Evolutionary conservation across 2,329 filamentous ascomycete species (phyloP), one percentile per base, ranked within the genome.

Genomic region (Ophiobolus disseminans): DNA sequence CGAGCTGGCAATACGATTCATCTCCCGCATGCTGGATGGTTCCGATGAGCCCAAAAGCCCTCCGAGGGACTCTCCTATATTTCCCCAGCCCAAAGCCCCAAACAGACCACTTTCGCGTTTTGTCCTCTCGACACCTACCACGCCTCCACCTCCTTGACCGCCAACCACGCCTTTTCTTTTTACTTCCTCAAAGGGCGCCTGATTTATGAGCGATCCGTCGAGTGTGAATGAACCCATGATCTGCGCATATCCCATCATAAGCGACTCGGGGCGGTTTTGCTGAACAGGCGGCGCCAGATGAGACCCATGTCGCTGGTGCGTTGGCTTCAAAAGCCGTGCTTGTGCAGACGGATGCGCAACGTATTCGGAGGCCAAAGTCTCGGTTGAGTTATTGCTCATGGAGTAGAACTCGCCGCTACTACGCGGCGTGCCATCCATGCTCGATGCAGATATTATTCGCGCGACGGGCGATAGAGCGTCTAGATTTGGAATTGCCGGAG

Each of bases 161-260:
- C 91, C 90, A 4, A 96, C 84, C 5, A 96, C 91, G 2, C 90
- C 92, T 75, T 96, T 97, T 50, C 92, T 84, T 73, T 99, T 99
- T 30, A 97, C 92, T 63, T 95, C 90, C 68, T 99, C 94, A 63
- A 99, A 99, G 0, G 90, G 90, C 0, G 86, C 86, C 30, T 95
- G 86, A 63, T 95, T 93, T 50, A 99, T 86, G 17, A 99, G 77
- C 1, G 94, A 96, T 0, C 91, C 91, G 67, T 99, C 94, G 5
- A 99, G 76, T 0, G 86, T 91, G 62, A 99, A 99, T 0, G 90
- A 92, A 3, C 94, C 94, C 72, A 91, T 89, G 2, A 97, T 85
- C 63, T 99, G 94, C 2, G 90, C 93, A 73, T 96, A 99, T 0
- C 92, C 94, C 94, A 99, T 99, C 86, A 99, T 95, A 44, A 99